A percentile compares a stretch with the other conserved stretches of the same genome.
phyloP scores from a whole-genome alignment of 345 rosid species.

The Eucalyptus urophylla region DNA sequence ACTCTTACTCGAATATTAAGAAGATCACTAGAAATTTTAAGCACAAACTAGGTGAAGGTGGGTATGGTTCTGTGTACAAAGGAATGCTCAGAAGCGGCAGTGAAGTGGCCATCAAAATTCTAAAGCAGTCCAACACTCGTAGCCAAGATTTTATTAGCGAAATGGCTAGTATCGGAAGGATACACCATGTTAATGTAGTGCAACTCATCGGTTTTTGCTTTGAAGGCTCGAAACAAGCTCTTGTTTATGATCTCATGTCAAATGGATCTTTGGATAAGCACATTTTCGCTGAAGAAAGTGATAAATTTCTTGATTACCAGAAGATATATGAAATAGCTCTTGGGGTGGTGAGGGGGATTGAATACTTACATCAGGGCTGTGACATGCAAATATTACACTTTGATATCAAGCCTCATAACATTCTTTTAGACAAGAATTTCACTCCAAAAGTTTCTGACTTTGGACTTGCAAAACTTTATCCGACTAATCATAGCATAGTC shows the following conservation, averaged over 20 bases:
- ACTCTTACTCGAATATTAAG: not conserved
- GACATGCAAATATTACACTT: not conserved
- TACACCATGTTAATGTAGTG: not conserved
- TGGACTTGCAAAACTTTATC: not conserved
- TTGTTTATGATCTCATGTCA: not conserved
- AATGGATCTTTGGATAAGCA: not conserved
- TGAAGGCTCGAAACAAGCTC: not conserved
- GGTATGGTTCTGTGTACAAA: not conserved
- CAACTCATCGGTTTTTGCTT: not conserved
- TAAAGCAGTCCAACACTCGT: not conserved
- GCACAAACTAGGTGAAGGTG: not conserved
- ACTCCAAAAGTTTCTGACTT: not conserved
- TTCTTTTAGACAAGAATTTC: not conserved
- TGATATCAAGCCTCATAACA: not conserved
- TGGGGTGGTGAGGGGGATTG: not conserved
- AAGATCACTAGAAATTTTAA: not conserved
- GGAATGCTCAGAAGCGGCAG: not conserved
- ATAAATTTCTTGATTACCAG: not conserved
- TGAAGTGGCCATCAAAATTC: not conserved
- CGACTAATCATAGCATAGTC: not conserved
- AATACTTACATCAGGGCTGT: not conserved
- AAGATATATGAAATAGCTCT: not conserved
- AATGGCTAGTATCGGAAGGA: not conserved
- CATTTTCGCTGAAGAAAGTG: not conserved
- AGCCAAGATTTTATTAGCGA: not conserved